phyloP scores from a whole-genome alignment of 192 early-diverging fungal genomes.

The Coemansia sp. region DNA sequence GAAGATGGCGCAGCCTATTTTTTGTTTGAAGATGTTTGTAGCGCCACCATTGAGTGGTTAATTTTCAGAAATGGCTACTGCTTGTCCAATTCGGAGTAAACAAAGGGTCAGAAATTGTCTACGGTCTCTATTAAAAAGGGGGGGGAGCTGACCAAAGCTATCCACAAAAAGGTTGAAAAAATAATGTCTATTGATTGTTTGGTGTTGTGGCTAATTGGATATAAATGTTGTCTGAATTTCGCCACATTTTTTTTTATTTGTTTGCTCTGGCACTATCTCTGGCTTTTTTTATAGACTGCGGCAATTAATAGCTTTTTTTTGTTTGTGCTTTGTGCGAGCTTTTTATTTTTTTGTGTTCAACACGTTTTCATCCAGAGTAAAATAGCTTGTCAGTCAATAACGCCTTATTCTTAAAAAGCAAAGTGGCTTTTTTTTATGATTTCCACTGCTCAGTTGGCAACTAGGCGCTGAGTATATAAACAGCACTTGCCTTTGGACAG shows the following conservation, averaged over 20 bases:
- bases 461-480: neutral
- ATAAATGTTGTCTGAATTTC: neutral
- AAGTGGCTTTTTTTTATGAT: neutral
- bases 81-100: neutral
- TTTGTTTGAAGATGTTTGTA: neutral
- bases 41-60: neutral
- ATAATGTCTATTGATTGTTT: neutral
- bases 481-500: neutral
- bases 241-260: neutral
- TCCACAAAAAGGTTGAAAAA: neutral
- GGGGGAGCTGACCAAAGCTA: neutral
- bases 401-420: neutral
- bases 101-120: neutral
- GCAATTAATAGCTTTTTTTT: neutral
- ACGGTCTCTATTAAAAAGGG: neutral
- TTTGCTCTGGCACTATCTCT: neutral
- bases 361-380: neutral
- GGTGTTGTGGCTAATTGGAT: neutral
- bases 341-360: neutral
- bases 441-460: neutral
- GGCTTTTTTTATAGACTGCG: neutral
- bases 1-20: neutral
- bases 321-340: neutral
- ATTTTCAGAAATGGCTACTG: neutral
- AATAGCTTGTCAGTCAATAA: neutral